Evolutionary conservation across 148 eudicot genomes (phyloP), one percentile per base, ranked within the genome.

Genomic region (Spergularia marina): DNA sequence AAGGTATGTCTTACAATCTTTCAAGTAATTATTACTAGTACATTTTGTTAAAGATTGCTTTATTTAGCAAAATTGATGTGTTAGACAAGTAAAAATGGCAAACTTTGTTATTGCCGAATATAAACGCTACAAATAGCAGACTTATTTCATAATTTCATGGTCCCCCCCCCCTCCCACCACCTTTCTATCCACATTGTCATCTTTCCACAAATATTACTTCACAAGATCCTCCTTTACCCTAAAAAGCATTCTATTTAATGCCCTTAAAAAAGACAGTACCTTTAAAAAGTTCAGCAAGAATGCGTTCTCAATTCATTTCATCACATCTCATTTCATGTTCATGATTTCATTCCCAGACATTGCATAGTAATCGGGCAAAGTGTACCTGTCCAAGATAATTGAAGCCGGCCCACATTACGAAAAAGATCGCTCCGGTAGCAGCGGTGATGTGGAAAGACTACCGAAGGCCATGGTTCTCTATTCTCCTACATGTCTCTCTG

Each of bases 341-440:
- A 21, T 49, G 15, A 23, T 13, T 65, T 53, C 4, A 79, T 70
- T 55, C 21, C 65, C 89, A 93, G 98, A 78, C 71, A 40, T 94
- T 93, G 39, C 73, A 80, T 47, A 89, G 86, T 61, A 82, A 74
- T 71, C 87, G 78, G 53, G 84, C 84, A 30, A 86, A 88, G 72
- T 93, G 98, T 83, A 85, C 84, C 41, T 93, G 98, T 80, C 76
- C 87, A 34, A 73, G 76, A 74, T 75, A 81, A 65, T 61, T 74
- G 77, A 85, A 73, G 78, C 30, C 20, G 53, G 62, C 40, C 30
- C 60, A n/a, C 18, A n/a, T 71, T 17, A 6, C 18, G 68, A 56
- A 49, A 70, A 25, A 41, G 81, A 70, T 47, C 11, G 65, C 62
- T 57, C 65, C 63, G 64, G 5, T 60, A 34, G 7, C 34, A 23